These are phyloP conservation scores for Tribonema minus DNA, from an alignment of 108 stramenopile species.

Conservation along the genomic window DNA sequence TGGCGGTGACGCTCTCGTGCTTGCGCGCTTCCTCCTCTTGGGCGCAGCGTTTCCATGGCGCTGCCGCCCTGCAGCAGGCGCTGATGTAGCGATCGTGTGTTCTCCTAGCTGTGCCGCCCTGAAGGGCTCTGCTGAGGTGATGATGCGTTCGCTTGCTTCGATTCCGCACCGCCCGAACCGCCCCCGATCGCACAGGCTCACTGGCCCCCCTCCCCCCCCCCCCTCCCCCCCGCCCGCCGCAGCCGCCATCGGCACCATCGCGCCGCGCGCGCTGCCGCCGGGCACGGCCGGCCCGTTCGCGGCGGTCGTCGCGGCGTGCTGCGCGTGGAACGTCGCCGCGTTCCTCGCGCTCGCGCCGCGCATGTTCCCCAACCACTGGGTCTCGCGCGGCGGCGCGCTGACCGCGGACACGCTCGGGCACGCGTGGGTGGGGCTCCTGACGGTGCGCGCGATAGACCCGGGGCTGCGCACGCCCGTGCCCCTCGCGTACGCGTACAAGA, in stretches of 20 bases:
- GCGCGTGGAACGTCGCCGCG: slow-evolving; percentile 37
- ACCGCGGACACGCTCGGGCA: slow-evolving; percentile 46
- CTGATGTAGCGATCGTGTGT: too few relatives aligned
- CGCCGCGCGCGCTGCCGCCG: not conserved
- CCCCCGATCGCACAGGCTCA: too few relatives aligned
- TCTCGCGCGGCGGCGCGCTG: slow-evolving; percentile 29
- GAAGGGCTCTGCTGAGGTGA: too few relatives aligned
- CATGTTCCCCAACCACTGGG: slow-evolving; percentile 52
- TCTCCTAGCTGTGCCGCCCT: too few relatives aligned
- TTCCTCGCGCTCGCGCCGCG: slow-evolving; percentile 28
- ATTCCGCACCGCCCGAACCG: too few relatives aligned
- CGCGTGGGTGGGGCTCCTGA: slow-evolving; percentile 48
- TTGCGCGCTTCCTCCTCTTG: too few relatives aligned
- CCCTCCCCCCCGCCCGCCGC: too few relatives aligned
- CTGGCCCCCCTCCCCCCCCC: too few relatives aligned
- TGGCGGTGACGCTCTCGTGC: too few relatives aligned
- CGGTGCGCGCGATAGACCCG: slow-evolving; percentile 37
- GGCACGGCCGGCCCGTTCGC: slow-evolving; percentile 6
- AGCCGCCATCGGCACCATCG: not conserved
- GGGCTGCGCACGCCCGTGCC: slow-evolving; percentile 46
- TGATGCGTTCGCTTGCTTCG: too few relatives aligned
- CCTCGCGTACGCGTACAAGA: slow-evolving; percentile 47
- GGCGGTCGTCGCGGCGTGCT: slow-evolving; percentile 31
- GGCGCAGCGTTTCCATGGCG: too few relatives aligned
- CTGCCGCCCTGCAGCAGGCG: too few relatives aligned